Base-by-base conservation (phyloP, 257 asterid genomes). In the Pogostemon cablin region DNA sequence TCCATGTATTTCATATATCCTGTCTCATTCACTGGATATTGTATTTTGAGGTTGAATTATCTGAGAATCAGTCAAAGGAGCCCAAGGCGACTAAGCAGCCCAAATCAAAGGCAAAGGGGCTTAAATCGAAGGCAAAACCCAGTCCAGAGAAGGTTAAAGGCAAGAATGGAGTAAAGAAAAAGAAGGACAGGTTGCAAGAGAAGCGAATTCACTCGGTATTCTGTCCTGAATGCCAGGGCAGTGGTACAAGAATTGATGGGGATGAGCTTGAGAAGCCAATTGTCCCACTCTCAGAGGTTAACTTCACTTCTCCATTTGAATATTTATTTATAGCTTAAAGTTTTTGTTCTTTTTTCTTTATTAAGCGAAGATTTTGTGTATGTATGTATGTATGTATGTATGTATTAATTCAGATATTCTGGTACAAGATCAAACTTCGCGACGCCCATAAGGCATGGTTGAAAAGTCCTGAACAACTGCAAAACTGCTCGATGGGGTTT, bases 201-300 rank as follows among this genome's bases (percentile, higher is more conserved):
- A 81, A 73, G 72, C 78, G 75, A 71, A 81, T 77, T 8, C 42
- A 57, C 77, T 86, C 93, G 6, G 80, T 76, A 37, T 87, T 87
- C 72, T 93, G 98, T 72, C 90, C 96, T 17, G 95, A 93, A 76
- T 93, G 98, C 76, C 98, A 93, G 80, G 98, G 98, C 67, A 93
- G 92, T 67, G 98, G 98, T 59, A 61, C 82, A 66, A 55, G 4
- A 44, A 53, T 82, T 48, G 79, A 82, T 17, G 84, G 83, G 15
- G 85, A 83, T 62, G 92, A 86, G 57, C 84, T 85, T 77, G 98
- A 93, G 90, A 90, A 75, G 77, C 97, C 98, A 58, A 81, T 85
- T 69, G 78, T 90, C 49, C 81, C 90, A 20, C 93, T 88, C 55
- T 76, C 93, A 9, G 88, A 92, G 98, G 98, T 90, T 74, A 61